Base-by-base conservation (phyloP, 805 yeast species). In the Wickerhamomyces strasburgensis region DNA sequence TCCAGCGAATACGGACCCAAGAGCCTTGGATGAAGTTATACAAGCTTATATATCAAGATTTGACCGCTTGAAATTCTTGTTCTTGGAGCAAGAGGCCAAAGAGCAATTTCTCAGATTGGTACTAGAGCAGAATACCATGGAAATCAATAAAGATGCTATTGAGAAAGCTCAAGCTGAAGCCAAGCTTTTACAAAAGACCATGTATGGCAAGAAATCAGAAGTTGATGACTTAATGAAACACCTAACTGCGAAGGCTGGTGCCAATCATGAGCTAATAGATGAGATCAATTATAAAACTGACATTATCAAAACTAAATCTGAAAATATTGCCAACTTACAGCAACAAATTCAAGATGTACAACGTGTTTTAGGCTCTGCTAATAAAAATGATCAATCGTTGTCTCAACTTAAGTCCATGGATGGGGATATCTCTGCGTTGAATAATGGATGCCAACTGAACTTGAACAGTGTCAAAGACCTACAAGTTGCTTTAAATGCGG, bases 1-100 rank as follows among this genome's bases (percentile, higher is more conserved):
- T 5, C 37, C 40, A 13, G 8, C 5, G 9, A 24, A 35, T 26
- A 17, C 36, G 1, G 56, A 60, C 30, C 72, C 73, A 5, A 48
- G 38, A 6, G 38, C 48, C 1, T 44, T 67, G 4, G 56, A 58
- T 15, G 64, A 61, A 1, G 66, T 68, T n/a, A 54, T 70, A 67
- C 67, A 43, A 51, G 38, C 29, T 10, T 51, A 47, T 27, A 42
- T 33, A 10, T 47, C 44, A 4, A 27, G 69, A 18, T 72, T 73
- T 40, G 68, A 72, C 14, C 70, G 79, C 40, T 61, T 81, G 29
- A 78, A 79, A 48, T 79, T 79, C 43, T 71, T 78, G 38, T 83
- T 78, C 51, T 54, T 80, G 29, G 90, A 83, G 53, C 84, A 80
- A 49, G 88, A 80, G 44, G 71, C 87, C 4, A 73, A 83, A 43